phyloP scores from a whole-genome alignment of 2,329 filamentous ascomycete species.

The Hypomyces rosellus region DNA sequence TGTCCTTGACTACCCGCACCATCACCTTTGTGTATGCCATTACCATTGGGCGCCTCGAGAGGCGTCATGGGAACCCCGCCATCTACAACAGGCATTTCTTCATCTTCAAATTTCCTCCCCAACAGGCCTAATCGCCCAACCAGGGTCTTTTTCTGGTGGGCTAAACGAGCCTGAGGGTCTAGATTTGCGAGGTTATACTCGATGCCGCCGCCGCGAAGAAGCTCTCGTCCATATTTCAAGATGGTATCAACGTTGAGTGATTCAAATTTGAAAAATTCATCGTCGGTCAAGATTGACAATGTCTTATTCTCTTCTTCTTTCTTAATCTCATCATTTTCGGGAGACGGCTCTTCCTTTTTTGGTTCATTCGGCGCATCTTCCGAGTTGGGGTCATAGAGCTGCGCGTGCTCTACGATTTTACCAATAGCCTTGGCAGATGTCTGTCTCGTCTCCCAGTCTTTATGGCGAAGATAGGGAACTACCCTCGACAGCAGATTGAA shows the following conservation, averaged over 20 bases:
- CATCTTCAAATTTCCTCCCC: conserved; percentile 79
- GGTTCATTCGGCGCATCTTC: conserved; percentile 50
- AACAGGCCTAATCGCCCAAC: conserved; percentile 74
- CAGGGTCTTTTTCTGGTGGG: conserved; percentile 85
- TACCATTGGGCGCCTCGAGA: conserved; percentile 34
- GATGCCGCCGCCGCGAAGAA: conserved; percentile 79
- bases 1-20: conserved; percentile 33
- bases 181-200: conserved; percentile 79
- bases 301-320: conserved; percentile 58
- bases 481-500: conserved; percentile 92
- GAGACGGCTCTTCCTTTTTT: conserved; percentile 33
- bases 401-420: conserved; percentile 85
- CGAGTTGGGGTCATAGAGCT: conserved; percentile 79
- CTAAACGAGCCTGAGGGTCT: conserved; percentile 72
- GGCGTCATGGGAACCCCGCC: conserved; percentile 41
- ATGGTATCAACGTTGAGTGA: conserved; percentile 73
- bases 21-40: conserved; percentile 28
- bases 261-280: conserved; percentile 64
- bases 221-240: conserved; percentile 73
- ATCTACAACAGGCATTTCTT: conserved; percentile 58
- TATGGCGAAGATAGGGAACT: conserved; percentile 90
- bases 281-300: conserved; percentile 34
- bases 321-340: conserved; percentile 44
- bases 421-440: conserved; percentile 92
- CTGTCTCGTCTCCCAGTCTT: conserved; percentile 93